These are phyloP conservation scores for Penicillium ucsense DNA, from an alignment of 495 filamentous ascomycete species.

Conservation along the genomic window DNA sequence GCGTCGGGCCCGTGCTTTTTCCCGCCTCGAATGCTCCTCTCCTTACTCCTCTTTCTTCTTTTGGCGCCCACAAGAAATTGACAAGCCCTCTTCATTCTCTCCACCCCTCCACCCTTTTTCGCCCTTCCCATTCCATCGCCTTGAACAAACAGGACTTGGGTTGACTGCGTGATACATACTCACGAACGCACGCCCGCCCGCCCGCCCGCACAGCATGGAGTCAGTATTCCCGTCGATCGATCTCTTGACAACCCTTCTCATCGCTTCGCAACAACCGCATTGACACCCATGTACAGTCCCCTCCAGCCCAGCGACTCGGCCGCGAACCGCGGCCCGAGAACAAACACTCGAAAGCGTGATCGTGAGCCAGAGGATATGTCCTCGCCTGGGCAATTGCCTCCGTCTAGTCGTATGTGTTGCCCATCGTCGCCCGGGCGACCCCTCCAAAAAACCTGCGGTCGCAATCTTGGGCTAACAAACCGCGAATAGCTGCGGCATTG, in stretches of 20 bases:
- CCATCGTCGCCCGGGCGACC: too few relatives aligned
- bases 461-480: slow-evolving; percentile 13
- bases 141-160: neutral
- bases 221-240: slow-evolving; percentile 12
- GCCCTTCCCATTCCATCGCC: neutral
- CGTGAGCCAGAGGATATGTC: slow-evolving; percentile 70
- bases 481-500: slow-evolving; percentile 14
- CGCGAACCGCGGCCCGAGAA: slow-evolving; percentile 66
- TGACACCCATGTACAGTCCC: slow-evolving; percentile 44
- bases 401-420: slow-evolving; percentile 56
- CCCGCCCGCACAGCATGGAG: slow-evolving; percentile 24
- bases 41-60: slow-evolving; percentile 15
- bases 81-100: neutral
- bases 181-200: too few relatives aligned
- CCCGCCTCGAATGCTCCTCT: slow-evolving; percentile 4
- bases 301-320: slow-evolving; percentile 75
- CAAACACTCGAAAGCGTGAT: slow-evolving; percentile 66
- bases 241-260: neutral
- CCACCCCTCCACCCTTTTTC: neutral
- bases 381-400: slow-evolving; percentile 52
- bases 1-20: slow-evolving; percentile 18
- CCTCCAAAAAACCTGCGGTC: neutral
- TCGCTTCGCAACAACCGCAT: slow-evolving; percentile 5
- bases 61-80: slow-evolving; percentile 5
- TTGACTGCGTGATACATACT: slow-evolving; percentile 9